Percentiles rank a stretch among this genome's conserved stretches.
Evolutionary conservation across 495 filamentous ascomycete species (phyloP).

Genomic region (Hypoxylon fragiforme): DNA sequence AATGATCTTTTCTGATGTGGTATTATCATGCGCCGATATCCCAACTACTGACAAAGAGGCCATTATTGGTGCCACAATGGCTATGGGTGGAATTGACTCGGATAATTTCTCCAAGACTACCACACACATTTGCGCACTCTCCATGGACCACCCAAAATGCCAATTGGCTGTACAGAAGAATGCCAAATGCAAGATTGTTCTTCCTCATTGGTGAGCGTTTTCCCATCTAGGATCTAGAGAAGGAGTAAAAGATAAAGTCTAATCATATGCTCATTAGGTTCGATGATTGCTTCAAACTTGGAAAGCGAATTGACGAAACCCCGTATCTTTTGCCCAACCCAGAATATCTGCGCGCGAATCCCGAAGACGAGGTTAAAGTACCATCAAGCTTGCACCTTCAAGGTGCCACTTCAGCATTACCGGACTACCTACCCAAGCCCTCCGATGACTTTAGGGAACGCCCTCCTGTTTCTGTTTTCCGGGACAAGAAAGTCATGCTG

Average conservation of each 20-base stretch:
- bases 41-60: constrained; percentile 89
- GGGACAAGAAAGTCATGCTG: constrained; percentile 66
- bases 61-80: constrained; percentile 85
- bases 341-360: constrained; percentile 64
- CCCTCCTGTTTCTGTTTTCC: constrained; percentile 62
- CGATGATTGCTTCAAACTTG: constrained; percentile 92
- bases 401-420: constrained; percentile 72
- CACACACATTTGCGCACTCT: constrained; percentile 88
- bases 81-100: constrained; percentile 83
- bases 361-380: constrained; percentile 58
- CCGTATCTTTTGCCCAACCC: constrained; percentile 90
- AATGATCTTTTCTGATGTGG: constrained; percentile 83
- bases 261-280: constrained; percentile 80
- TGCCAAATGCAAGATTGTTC: constrained; percentile 76
- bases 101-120: constrained; percentile 67
- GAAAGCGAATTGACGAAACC: constrained; percentile 79
- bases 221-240: not conserved
- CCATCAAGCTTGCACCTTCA: constrained; percentile 63
- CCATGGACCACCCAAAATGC: constrained; percentile 73
- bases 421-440: constrained; percentile 53
- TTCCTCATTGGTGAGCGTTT: constrained; percentile 82
- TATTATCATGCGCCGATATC: constrained; percentile 75
- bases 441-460: constrained; percentile 39
- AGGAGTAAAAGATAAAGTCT: constrained; percentile 28
- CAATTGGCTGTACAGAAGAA: constrained; percentile 62